These are phyloP conservation scores for Dacryopinax spathularia DNA, from an alignment of 768 basidiomycete species.

Conservation along the genomic window DNA sequence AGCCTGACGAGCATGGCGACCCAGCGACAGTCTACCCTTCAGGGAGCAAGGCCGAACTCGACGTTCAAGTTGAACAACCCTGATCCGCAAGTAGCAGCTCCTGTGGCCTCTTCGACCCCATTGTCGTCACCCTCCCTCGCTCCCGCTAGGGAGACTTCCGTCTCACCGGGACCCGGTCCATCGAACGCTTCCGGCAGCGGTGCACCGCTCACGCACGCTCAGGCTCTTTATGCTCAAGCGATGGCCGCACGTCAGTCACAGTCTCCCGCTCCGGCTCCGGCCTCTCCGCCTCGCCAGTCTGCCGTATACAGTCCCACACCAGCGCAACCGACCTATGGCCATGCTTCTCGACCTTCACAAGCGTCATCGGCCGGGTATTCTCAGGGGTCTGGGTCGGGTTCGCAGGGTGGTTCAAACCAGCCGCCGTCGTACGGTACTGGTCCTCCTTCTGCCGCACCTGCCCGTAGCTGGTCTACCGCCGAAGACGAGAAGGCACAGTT, in stretches of 20 bases:
- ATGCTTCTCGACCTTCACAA: background rate
- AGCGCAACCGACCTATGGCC: background rate
- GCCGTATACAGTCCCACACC: background rate
- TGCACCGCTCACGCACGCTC: background rate
- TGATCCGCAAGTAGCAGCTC: too few relatives aligned
- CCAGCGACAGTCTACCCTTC: background rate
- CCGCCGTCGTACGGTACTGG: background rate
- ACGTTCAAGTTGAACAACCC: constrained; percentile 1
- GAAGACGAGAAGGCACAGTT: constrained; percentile 65
- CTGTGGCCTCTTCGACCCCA: background rate
- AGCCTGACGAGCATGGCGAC: background rate
- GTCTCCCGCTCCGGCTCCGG: background rate
- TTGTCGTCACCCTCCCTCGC: background rate
- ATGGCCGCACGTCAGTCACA: background rate
- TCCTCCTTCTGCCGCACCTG: constrained; percentile 9
- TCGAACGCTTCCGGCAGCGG: background rate
- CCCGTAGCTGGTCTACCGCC: constrained; percentile 38
- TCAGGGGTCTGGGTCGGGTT: background rate
- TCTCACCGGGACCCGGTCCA: background rate
- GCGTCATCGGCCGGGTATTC: background rate
- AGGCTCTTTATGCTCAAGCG: background rate
- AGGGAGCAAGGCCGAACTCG: background rate
- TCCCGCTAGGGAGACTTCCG: background rate
- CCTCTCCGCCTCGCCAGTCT: background rate
- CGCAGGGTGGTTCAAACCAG: background rate